Evolutionary conservation across 331 rosid species (phyloP), one percentile per base, ranked within the genome.

Genomic region (Acacia pycnantha): DNA sequence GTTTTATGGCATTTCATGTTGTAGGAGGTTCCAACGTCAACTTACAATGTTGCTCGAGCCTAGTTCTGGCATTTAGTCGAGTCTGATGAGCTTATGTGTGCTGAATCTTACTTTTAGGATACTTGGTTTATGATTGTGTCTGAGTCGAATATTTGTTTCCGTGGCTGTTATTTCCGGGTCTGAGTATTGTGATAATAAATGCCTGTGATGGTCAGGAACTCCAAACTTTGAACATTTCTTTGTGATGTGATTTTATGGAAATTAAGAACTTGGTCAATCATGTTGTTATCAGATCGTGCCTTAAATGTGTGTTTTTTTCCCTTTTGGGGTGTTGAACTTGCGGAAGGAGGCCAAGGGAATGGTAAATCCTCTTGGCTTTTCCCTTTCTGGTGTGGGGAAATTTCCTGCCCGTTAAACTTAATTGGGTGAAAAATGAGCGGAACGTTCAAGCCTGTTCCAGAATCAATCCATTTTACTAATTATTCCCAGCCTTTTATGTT

Each of bases 221-320:
- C 35, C 9, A 37, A 21, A 21, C 46, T 61, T 59, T 3, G 10
- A 9, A 72, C 48, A 59, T 22, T 85, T 54, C 84, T 68, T 41
- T 56, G 51, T 50, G 77, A n/a, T 53, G 3, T 56, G 74, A 29
- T 79, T 67, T 50, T 76, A 46, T 48, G 79, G 64, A 40, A 51
- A 37, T 21, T 15, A 22, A 22, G 21, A 41, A 40, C 22, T 19
- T 8, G 21, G 22, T 21, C 4, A 53, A 53, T 53, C 24, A 53
- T 53, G 22, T 19, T 50, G 21, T 18, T 53, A 18, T 19, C 21
- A 7, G n/a, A 14, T 50, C n/a, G 8, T 5, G 61, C 22, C 11
- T 7, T 53, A 1, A 54, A 14, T 21, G 61, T 21, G 19, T 53
- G 19, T 53, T 15, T 9, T 5, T 5, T 7, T 7, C 6, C 6